Evolutionary conservation across 2,329 filamentous ascomycete species (phyloP).

Genomic region (Fusarium odoratissimum): DNA sequence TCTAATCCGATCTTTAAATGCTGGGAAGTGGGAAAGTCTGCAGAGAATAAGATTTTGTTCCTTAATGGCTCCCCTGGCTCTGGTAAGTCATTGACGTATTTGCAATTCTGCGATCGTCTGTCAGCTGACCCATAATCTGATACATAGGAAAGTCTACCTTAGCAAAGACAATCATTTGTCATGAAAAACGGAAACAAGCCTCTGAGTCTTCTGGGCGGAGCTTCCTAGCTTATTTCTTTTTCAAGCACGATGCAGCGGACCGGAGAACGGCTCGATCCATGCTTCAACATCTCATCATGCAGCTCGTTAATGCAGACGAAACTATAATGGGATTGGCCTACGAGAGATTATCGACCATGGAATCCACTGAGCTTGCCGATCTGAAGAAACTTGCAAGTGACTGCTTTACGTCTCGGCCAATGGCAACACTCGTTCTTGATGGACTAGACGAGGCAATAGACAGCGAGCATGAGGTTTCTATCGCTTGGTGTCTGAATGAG

Average conservation of each 20-base stretch:
- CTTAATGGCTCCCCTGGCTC: background rate
- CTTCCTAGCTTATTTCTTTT: background rate
- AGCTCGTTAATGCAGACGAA: fast-evolving
- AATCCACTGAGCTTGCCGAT: fast-evolving
- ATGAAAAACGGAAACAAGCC: fast-evolving
- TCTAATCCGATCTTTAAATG: fast-evolving
- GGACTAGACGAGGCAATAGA: background rate
- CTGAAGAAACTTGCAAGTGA: fast-evolving
- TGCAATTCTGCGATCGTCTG: fast-evolving
- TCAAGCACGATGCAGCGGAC: fast-evolving
- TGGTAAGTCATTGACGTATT: fast-evolving
- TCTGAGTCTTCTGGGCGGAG: fast-evolving
- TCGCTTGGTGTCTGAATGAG: fast-evolving
- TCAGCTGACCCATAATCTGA: background rate
- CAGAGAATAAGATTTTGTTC: background rate
- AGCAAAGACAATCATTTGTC: background rate
- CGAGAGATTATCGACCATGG: fast-evolving
- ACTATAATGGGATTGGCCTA: fast-evolving
- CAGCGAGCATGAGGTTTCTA: fast-evolving
- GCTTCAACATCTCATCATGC: background rate
- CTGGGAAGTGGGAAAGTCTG: fast-evolving
- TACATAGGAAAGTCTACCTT: background rate
- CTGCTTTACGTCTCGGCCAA: fast-evolving
- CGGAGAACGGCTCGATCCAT: fast-evolving
- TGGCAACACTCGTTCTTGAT: fast-evolving